phyloP scores from a whole-genome alignment of 352 stramenopile species.

The Thraustotheca clavata region DNA sequence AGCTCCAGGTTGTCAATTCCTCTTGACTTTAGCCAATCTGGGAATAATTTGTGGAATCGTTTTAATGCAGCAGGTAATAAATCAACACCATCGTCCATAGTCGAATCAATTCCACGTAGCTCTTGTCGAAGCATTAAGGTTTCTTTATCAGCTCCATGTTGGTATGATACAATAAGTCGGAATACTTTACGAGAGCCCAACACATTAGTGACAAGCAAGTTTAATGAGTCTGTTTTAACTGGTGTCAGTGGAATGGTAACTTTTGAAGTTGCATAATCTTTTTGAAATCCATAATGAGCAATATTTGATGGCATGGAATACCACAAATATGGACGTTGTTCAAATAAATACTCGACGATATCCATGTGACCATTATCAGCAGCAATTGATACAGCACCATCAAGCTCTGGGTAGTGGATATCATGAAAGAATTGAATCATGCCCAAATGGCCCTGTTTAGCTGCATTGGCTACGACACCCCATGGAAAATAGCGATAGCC shows the following conservation, averaged over 20 bases:
- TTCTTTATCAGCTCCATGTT: not conserved
- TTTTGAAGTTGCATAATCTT: not conserved
- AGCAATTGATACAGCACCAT: not conserved
- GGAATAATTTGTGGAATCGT: not conserved
- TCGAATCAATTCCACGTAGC: not conserved
- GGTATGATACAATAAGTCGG: not conserved
- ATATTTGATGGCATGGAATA: not conserved
- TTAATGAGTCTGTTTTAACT: not conserved
- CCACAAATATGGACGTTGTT: not conserved
- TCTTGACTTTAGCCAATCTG: not conserved
- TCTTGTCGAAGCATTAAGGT: not conserved
- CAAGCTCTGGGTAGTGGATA: not conserved
- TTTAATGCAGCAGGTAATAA: not conserved
- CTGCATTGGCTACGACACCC: not conserved
- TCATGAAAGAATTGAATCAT: not conserved
- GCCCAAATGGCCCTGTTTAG: not conserved
- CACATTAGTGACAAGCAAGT: not conserved
- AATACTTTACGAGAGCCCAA: not conserved
- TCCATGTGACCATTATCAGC: constrained; percentile 5
- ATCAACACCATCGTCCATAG: not conserved
- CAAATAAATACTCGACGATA: constrained; percentile 10
- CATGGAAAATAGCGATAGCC: not conserved
- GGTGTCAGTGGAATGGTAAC: not conserved
- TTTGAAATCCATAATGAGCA: not conserved
- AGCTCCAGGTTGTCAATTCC: not conserved